These are phyloP conservation scores for Venturia carpophila DNA, from an alignment of 2,329 filamentous ascomycete genomes.

Conservation along the genomic window DNA sequence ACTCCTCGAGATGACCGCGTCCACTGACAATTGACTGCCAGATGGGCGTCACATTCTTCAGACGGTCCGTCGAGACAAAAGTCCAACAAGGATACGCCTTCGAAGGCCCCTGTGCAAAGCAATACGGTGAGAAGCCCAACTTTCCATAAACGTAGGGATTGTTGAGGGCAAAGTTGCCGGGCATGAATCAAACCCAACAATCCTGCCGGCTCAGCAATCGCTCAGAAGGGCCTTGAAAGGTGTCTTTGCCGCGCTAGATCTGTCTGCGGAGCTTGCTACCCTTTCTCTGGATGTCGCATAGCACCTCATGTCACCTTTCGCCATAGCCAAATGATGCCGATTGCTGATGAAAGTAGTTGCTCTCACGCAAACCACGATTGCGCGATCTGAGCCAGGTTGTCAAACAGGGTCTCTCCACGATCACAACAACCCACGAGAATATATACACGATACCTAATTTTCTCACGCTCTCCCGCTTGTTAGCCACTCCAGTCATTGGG, in stretches of 20 bases:
- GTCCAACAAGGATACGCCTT: conserved; percentile 6
- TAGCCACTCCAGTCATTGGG: conserved; percentile 75
- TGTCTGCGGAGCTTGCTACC: background rate
- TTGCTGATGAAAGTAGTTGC: background rate
- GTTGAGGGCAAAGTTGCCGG: background rate
- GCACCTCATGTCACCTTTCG: background rate
- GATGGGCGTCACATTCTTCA: background rate
- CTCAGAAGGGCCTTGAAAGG: background rate
- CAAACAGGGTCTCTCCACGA: conserved; percentile 17
- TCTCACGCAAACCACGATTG: background rate
- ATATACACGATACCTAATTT: conserved; percentile 97
- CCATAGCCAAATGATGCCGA: background rate
- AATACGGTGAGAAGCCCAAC: background rate
- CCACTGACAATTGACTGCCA: background rate
- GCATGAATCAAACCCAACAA: background rate
- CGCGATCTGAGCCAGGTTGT: conserved; percentile 5
- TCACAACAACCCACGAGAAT: conserved; percentile 59
- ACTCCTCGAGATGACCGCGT: background rate
- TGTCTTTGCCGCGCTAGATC: background rate
- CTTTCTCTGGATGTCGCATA: background rate
- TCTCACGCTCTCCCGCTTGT: conserved; percentile 76
- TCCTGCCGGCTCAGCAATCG: background rate
- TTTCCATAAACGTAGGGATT: background rate
- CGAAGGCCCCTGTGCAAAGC: background rate
- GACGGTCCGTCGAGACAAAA: background rate